These are phyloP conservation scores for Phlebopus sp. DNA, from an alignment of 1,284 basidiomycete species.

Conservation along the genomic window DNA sequence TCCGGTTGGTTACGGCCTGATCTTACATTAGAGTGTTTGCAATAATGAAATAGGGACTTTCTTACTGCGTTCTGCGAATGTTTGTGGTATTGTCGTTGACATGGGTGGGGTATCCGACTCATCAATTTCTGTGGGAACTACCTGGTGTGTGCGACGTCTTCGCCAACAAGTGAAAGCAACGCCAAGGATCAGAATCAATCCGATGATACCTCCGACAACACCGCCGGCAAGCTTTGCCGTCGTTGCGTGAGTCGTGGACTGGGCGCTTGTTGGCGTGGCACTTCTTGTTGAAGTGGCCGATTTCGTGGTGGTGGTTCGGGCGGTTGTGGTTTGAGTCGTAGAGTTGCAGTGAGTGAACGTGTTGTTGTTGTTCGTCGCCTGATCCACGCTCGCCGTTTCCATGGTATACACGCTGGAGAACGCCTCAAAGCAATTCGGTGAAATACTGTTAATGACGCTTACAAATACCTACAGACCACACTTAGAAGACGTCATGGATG, in stretches of 20 bases:
- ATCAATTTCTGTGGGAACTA: background rate
- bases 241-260: background rate
- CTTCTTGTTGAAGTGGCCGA: background rate
- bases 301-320: too few relatives aligned
- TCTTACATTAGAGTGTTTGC: too few relatives aligned
- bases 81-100: background rate
- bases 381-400: slow-evolving; percentile 17
- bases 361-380: slow-evolving; percentile 22
- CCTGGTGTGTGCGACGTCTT: background rate
- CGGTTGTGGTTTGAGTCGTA: background rate
- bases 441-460: background rate
- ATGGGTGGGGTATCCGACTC: background rate
- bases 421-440: background rate
- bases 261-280: background rate
- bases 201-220: slow-evolving; percentile 10
- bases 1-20: too few relatives aligned
- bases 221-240: slow-evolving; percentile 7
- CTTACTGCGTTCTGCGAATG: background rate
- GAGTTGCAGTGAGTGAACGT: slow-evolving; percentile 27
- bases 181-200: slow-evolving; percentile 1
- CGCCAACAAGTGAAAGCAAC: slow-evolving; percentile 3
- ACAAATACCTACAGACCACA: slow-evolving; percentile 15
- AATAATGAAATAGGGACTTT: background rate
- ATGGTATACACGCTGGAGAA: slow-evolving; percentile 19
- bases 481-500: background rate